Evolutionary conservation across 2,329 filamentous ascomycete genomes (phyloP).

Genomic region (Aspergillus tubingensis): DNA sequence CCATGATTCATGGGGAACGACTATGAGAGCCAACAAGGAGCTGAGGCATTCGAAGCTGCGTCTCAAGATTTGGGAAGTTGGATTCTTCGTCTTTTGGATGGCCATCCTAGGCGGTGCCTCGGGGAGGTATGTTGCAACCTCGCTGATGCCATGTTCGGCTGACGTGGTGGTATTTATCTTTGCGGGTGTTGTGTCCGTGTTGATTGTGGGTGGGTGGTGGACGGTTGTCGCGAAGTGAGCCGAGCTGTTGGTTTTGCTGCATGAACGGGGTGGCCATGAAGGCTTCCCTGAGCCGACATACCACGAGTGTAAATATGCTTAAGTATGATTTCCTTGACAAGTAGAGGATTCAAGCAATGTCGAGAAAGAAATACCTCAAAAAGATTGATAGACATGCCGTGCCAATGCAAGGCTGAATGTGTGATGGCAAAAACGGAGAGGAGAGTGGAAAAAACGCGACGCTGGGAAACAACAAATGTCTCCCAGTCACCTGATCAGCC

Average conservation of each 20-base stretch:
- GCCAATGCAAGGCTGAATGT: no score
- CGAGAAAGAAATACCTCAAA: no score
- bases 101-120: slow-evolving; percentile 28
- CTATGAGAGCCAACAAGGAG: slow-evolving; percentile 36
- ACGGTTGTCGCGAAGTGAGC: neutral
- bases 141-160: neutral
- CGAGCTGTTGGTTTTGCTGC: neutral
- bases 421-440: no score
- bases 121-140: slow-evolving; percentile 9
- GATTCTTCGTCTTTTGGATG: slow-evolving; percentile 36
- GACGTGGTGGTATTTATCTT: neutral
- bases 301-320: no score
- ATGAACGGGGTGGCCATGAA: neutral
- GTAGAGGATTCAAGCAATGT: no score
- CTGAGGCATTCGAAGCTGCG: slow-evolving; percentile 14
- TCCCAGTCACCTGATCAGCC: no score
- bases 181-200: neutral
- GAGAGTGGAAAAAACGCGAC: no score
- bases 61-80: slow-evolving; percentile 17
- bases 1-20: slow-evolving; percentile 39
- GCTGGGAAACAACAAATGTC: no score
- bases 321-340: no score
- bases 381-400: no score
- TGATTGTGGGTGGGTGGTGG: neutral
- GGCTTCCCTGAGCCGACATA: neutral